Base-by-base conservation (phyloP, 2,329 filamentous ascomycete genomes). In the Teratosphaeria zuluensis region DNA sequence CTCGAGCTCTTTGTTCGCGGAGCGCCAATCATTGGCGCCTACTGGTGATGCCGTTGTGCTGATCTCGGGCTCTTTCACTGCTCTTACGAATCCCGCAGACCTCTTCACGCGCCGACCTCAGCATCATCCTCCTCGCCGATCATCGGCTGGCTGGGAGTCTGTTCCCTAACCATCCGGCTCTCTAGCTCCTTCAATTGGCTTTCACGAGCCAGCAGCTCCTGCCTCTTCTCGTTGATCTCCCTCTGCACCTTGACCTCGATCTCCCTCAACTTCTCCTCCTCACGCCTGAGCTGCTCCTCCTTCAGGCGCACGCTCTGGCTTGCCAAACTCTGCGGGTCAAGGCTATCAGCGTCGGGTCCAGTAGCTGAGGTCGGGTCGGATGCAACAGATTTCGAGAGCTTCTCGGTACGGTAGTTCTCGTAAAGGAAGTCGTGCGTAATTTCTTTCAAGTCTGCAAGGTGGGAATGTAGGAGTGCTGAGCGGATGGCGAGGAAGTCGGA, bases 391-490 rank as follows among this genome's bases (percentile, higher is more conserved):
- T 97, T 99, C 81, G 90, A 95, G 70, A 99, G 89, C 82, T 97
- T 97, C 89, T 99, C 94, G 72, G 94, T 99, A 90, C 94, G 91
- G 84, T 99, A 99, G 80, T 99, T 99, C 77, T 99, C 94, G 80
- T 99, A 99, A 65, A 99, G 81, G 87, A 99, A 99, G 77, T 99
- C 94, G 77, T 99, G 94, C 56, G 94, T 99, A 73, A 99, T 99
- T 77, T 99, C 94, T 86, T 99, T 99, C 71, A 99, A 80, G 76
- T 99, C 94, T 62, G 94, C 94, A 73, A 99, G 80, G 81, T 99
- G 94, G 78, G 91, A 96, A 83, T 99, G 94, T 63, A 99, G 84
- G 59, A 99, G 86, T 58, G 94, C 94, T 61, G 92, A 96, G 74
- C 94, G 88, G 73, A 99, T 96, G 65, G 94, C 94, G 66, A 99